These are phyloP conservation scores for Chaetomiaceae sp. DNA, from an alignment of 2,329 filamentous ascomycete species.

Conservation along the genomic window DNA sequence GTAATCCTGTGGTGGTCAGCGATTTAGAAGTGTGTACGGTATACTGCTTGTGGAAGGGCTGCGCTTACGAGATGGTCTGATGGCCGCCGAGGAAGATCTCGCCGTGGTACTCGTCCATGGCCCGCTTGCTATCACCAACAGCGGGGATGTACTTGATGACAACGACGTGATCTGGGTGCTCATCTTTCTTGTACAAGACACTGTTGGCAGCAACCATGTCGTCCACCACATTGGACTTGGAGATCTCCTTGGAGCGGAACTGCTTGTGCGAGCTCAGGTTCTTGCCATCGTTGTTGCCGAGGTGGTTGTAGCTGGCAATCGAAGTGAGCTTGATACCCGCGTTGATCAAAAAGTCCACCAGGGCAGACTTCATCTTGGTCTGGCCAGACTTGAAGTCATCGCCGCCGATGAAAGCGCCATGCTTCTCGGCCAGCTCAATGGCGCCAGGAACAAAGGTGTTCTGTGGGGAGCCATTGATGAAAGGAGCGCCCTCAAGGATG, in stretches of 20 bases:
- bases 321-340: slow-evolving; percentile 98
- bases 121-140: slow-evolving; percentile 98
- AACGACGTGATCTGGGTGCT: slow-evolving; percentile 96
- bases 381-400: slow-evolving; percentile 99
- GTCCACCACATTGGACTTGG: slow-evolving; percentile 98
- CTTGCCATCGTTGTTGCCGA: slow-evolving; percentile 99
- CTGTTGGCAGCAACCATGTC: slow-evolving; percentile 98
- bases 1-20: slow-evolving; percentile 60
- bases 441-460: slow-evolving; percentile 97
- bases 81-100: slow-evolving; percentile 99
- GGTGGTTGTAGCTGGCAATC: slow-evolving; percentile 98
- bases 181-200: slow-evolving; percentile 83
- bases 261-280: slow-evolving; percentile 96
- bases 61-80: slow-evolving; percentile 79
- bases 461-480: slow-evolving; percentile 99
- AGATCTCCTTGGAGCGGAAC: slow-evolving; percentile 99
- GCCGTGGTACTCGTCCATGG: slow-evolving; percentile 97
- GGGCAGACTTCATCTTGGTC: slow-evolving; percentile 99
- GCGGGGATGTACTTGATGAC: slow-evolving; percentile 99
- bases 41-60: neutral
- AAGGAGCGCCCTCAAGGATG: slow-evolving; percentile 83
- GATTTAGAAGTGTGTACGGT: neutral
- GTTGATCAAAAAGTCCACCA: slow-evolving; percentile 97
- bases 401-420: slow-evolving; percentile 87
- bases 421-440: slow-evolving; percentile 80